Conservation (phyloP, 371 early-diverging fungal species). For the Lichtheimia corymbifera region DNA sequence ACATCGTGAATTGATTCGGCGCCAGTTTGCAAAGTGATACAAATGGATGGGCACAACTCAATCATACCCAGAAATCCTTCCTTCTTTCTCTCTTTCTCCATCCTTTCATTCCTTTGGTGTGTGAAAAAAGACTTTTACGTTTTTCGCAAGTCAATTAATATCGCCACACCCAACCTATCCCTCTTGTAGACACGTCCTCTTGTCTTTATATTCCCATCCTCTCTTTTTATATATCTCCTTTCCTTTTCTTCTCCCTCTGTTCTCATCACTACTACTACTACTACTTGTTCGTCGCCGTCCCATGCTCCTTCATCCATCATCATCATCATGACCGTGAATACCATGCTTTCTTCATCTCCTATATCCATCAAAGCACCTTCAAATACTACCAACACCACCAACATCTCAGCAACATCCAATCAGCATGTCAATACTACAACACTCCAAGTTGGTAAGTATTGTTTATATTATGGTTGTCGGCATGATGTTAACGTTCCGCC, state of each 20-base stretch:
- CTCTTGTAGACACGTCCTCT: background rate
- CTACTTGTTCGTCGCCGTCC: background rate
- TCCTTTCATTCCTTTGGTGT: too few species aligned
- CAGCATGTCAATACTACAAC: background rate
- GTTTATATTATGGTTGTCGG: background rate
- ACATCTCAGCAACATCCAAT: background rate
- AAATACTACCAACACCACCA: background rate
- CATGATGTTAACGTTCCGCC: background rate
- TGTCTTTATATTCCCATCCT: background rate
- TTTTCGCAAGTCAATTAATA: too few species aligned
- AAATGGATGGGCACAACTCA: too few species aligned
- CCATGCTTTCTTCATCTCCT: background rate
- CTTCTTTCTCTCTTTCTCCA: too few species aligned
- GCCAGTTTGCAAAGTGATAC: too few species aligned
- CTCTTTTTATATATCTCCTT: slow-evolving; percentile 2
- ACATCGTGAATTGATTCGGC: too few species aligned
- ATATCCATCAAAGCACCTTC: too few species aligned
- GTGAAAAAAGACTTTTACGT: too few species aligned
- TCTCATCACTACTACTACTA: background rate
- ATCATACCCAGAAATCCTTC: too few species aligned
- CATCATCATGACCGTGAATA: slow-evolving; percentile 1
- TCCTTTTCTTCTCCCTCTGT: background rate
- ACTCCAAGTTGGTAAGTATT: background rate
- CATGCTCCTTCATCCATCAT: background rate
- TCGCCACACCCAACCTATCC: too few species aligned